phyloP scores from a whole-genome alignment of 148 eudicot species.

The Tetragonia tetragonoides region DNA sequence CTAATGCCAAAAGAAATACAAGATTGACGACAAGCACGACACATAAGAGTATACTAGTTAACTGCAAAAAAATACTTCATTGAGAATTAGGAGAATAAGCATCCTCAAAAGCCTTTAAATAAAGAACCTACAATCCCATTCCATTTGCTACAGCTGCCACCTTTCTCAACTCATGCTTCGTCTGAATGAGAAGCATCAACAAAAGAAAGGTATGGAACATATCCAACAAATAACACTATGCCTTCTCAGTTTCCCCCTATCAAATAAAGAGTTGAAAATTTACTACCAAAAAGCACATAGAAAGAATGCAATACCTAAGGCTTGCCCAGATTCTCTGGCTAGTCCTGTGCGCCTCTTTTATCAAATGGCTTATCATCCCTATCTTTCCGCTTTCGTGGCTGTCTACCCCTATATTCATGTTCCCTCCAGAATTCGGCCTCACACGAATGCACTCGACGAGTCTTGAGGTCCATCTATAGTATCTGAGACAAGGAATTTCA shows the following conservation, averaged over 20 bases:
- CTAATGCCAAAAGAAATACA: no score
- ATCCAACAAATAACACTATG: not conserved
- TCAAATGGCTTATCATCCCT: conserved; percentile 77
- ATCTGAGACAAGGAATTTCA: conserved; percentile 84
- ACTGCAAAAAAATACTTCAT: no score
- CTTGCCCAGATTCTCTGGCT: conserved; percentile 83
- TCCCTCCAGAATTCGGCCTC: conserved; percentile 59
- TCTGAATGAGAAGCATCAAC: not conserved
- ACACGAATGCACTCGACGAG: conserved; percentile 83
- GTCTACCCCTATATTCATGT: conserved; percentile 38
- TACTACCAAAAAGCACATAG: not conserved
- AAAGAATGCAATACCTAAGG: conserved; percentile 55
- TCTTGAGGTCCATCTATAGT: conserved; percentile 79
- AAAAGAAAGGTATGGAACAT: not conserved
- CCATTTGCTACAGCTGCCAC: no score
- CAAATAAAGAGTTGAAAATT: no score
- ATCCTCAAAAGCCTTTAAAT: no score
- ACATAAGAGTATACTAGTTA: no score
- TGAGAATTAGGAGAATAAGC: no score
- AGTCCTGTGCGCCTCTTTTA: conserved; percentile 73
- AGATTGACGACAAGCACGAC: no score
- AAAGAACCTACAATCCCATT: not conserved
- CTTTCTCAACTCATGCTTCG: not conserved
- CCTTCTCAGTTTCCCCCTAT: not conserved
- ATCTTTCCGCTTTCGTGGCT: conserved; percentile 71